Evolutionary conservation across 768 basidiomycete genomes (phyloP), one percentile per base, ranked within the genome.

Genomic region (Leucocoprinus birnbaumii): DNA sequence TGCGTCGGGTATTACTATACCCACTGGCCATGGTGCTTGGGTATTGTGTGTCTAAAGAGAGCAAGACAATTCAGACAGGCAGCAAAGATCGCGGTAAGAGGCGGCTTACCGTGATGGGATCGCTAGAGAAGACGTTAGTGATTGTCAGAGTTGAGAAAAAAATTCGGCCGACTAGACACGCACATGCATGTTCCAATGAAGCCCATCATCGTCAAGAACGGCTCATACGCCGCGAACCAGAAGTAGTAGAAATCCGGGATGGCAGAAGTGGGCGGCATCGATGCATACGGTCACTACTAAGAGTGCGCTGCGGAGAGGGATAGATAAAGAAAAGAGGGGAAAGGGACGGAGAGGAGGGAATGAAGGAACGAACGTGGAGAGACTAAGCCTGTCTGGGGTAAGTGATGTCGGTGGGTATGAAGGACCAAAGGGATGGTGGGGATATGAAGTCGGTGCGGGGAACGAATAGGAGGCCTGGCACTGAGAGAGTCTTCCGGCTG

Each of bases 161-260:
- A 27, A 48, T 2, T 40, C 27, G 6, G n/a, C 26, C 47, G 18
- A 31, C 38, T 16, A 14, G 21, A 53, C 38, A 71, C 73, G 57
- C 65, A 78, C 77, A 68, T 68, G 18, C 85, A 64, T 2, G 88
- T 74, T 3, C 89, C 89, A 41, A 89, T 58, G 66, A 89, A 82
- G 31, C 89, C 88, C 42, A 80, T 63, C 19, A 76, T 67, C 18
- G 86, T 83, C 53, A 91, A 68, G 24, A 83, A 73, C 0, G 89
- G 89, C 68, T 91, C 89, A 63, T 87, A 90, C 51, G 82, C 73
- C 24, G 82, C 87, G 62, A 91, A 91, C 58, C 86, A 74, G 42
- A 81, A 76, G 69, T 83, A 91, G 71, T 91, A 91, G 57, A 83
- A 76, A 62, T 80, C 78, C 18, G 89, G 87, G 61, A 91, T 75